phyloP scores from a whole-genome alignment of 2,329 filamentous ascomycete species.

The Emergomyces orientalis region DNA sequence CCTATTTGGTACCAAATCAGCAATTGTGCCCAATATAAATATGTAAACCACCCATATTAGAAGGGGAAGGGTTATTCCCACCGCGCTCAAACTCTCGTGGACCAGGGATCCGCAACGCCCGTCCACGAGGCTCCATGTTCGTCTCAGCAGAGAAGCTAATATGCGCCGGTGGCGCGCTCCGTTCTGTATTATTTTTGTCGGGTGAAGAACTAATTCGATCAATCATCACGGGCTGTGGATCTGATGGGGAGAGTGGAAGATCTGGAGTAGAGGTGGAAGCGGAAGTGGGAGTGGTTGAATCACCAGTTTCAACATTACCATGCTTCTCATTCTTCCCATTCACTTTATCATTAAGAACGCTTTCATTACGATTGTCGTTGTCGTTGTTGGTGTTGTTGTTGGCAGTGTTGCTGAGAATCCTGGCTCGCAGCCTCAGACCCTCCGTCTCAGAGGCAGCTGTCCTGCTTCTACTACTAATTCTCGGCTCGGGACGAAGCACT shows the following conservation, averaged over 20 bases:
- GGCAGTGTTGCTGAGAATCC: neutral
- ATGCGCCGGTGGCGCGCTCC: slow-evolving; percentile 9
- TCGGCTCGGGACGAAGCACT: neutral
- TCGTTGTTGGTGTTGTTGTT: neutral
- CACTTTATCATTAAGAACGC: neutral
- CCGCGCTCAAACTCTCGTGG: slow-evolving; percentile 17
- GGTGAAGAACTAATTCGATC: neutral
- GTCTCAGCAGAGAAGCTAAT: slow-evolving; percentile 16
- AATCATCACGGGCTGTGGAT: neutral
- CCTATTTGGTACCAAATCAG: slow-evolving; percentile 16
- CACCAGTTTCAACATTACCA: neutral
- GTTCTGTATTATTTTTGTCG: slow-evolving; percentile 4
- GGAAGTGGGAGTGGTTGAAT: neutral
- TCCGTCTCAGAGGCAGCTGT: neutral
- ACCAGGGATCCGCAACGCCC: slow-evolving; percentile 15
- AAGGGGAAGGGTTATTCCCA: slow-evolving; percentile 17
- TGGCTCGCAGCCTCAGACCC: neutral
- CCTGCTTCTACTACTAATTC: neutral
- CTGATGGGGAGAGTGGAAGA: neutral
- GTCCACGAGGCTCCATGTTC: slow-evolving; percentile 13
- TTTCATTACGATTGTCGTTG: neutral
- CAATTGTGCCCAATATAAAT: neutral
- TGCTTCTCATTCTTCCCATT: neutral
- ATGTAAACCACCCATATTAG: slow-evolving; percentile 19
- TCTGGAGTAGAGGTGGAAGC: neutral